Evolutionary conservation across 805 yeast species (phyloP).

Genomic region (Metschnikowia kofuensis): DNA sequence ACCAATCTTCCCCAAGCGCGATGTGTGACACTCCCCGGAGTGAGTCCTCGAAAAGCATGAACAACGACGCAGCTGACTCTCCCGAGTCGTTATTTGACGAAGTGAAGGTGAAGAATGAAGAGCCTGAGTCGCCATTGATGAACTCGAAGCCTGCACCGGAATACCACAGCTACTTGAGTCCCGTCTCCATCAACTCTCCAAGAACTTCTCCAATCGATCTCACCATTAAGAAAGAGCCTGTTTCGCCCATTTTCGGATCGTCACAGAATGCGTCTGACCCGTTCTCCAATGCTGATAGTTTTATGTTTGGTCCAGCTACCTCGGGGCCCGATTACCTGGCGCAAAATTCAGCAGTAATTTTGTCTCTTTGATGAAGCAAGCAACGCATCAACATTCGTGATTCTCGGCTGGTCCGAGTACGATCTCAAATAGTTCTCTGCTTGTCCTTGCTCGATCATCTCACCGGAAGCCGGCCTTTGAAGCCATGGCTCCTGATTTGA

Average conservation of each 20-base stretch:
- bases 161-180: slow-evolving; percentile 40
- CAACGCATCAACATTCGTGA: neutral
- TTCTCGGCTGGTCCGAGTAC: slow-evolving; percentile 9
- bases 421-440: slow-evolving; percentile 26
- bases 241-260: slow-evolving; percentile 7
- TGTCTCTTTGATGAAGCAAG: slow-evolving; percentile 20
- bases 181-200: slow-evolving; percentile 41
- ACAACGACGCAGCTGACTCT: slow-evolving; percentile 4
- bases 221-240: slow-evolving; percentile 24
- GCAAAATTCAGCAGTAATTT: slow-evolving; percentile 49
- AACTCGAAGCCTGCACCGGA: slow-evolving; percentile 8
- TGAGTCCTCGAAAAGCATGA: slow-evolving; percentile 2
- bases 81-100: neutral
- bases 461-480: slow-evolving; percentile 3
- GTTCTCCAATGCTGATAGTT: slow-evolving; percentile 7
- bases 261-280: slow-evolving; percentile 1
- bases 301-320: slow-evolving; percentile 16
- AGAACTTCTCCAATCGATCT: slow-evolving; percentile 39
- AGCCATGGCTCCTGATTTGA: slow-evolving; percentile 15
- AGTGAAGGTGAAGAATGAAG: slow-evolving; percentile 11
- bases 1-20: slow-evolving; percentile 3
- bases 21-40: slow-evolving; percentile 7
- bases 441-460: slow-evolving; percentile 17
- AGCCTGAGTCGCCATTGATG: slow-evolving; percentile 8
- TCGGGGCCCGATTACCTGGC: slow-evolving; percentile 33